A percentile compares a stretch with the other conserved stretches of the same genome.
These are phyloP conservation scores for Rhizopogon salebrosus DNA, from an alignment of 768 basidiomycete species.

Conservation along the genomic window DNA sequence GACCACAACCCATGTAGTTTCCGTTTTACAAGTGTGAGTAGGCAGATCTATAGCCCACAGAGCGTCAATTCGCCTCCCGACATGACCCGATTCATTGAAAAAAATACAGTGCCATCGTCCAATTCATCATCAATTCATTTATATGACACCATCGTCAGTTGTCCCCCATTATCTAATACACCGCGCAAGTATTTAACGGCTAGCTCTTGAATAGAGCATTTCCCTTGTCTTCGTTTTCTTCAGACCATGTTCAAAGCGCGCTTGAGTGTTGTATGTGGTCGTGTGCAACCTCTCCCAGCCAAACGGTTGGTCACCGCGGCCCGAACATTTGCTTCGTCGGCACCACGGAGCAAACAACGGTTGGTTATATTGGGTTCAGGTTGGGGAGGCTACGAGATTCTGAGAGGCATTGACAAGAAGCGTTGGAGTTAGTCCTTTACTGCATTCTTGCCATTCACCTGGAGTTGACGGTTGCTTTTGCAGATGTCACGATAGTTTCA, in stretches of 20 bases:
- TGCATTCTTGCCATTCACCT: background rate
- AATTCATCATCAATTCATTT: too few relatives aligned
- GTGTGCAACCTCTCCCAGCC: background rate
- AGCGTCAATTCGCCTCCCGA: background rate
- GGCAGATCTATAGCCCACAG: too few relatives aligned
- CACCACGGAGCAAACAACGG: constrained; percentile 28
- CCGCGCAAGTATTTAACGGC: background rate
- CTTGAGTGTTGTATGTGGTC: constrained; percentile 5
- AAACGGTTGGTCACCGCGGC: constrained; percentile 1
- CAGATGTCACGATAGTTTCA: constrained; percentile 64
- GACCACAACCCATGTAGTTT: background rate
- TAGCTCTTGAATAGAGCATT: background rate
- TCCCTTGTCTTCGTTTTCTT: background rate
- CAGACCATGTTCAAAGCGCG: constrained; percentile 13
- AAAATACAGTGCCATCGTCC: background rate
- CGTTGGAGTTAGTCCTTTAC: constrained; percentile 50
- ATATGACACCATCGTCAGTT: background rate
- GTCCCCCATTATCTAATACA: background rate
- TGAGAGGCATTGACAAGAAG: constrained; percentile 64
- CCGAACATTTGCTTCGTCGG: constrained; percentile 37
- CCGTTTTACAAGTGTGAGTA: background rate
- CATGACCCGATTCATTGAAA: background rate
- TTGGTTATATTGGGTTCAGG: constrained; percentile 73
- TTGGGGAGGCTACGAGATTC: constrained; percentile 73
- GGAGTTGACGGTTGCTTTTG: constrained; percentile 2